Base-by-base conservation (phyloP, 176 grass and related monocot species). In the Oryza australiensis region DNA sequence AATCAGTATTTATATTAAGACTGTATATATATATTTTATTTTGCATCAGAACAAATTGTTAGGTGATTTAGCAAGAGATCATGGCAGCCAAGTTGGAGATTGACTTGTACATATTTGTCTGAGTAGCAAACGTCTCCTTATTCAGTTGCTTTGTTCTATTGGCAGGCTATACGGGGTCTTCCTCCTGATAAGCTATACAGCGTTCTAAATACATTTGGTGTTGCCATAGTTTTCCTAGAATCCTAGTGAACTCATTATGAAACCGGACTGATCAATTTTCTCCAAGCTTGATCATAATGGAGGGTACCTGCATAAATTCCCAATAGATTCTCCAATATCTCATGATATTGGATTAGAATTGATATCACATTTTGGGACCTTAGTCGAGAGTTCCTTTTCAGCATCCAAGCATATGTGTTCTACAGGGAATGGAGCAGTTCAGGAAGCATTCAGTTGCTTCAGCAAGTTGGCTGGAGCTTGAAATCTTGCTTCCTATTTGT, bases 311-410 rank as follows among this genome's bases (percentile, higher is more conserved):
- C 75, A 86, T 9, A 88, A 84, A 57, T 76, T 99, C 62, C 83
- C 85, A 11, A 59, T 76, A 20, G 87, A 88, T 51, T 89, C 80
- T 22, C 84, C 85, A 82, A 72, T 94, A 72, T 90, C 87, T 68
- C 86, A 91, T 85, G 88, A 76, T 12, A 87, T 91, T 37, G 89
- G 89, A 7, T 62, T 90, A 69, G 76, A 75, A 40, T 41, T 94
- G 77, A 66, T 99, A 72, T 87, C 90, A 30, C 80, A 92, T 23
- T 85, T 92, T 4, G 77, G 89, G 41, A 83, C 84, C 49, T 81
- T 95, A 37, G 82, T 92, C 0, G 85, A 94, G 57, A 85, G 70
- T 90, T 95, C 93, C 24, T 73, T 95, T 78, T n/a, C 81, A 88
- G 80, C 82, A 74, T 29, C 82, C 83, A 0, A 88, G 74, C 87